Evolutionary conservation across 371 early-diverging fungal genomes (phyloP), one percentile per base, ranked within the genome.

Genomic region (Lichtheimia hyalospora): DNA sequence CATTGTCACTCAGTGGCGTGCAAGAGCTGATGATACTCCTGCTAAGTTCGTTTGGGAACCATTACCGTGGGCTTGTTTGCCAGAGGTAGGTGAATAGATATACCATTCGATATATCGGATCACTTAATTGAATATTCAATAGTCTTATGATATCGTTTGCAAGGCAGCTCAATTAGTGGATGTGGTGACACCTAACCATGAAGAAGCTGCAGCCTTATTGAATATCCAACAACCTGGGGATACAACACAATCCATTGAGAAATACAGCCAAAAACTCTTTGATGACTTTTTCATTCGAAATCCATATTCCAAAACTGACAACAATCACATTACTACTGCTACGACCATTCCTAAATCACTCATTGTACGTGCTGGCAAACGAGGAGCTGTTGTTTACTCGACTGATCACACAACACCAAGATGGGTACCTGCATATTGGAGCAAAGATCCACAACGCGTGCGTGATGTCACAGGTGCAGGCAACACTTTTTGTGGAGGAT

Each of bases 401-500:
- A 49, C 25, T 1, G 44, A 40, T n/a, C 24, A 25, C 13, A 55
- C 25, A 0, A 34, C n/a, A 6, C 18, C 39, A 7, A 20, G 42
- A 1, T 77, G 77, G 77, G 54, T 70, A 3, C 74, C 75, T 7
- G 75, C 74, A 4, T 77, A 76, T 56, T 73, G 74, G 76, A 46
- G 61, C 10, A 49, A 60, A 23, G 61, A 63, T 3, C 44, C 55
- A 14, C 43, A 44, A 5, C 66, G 53, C 6, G 66, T 78, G 3
- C 52, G 53, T 0, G 82, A 81, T 56, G 79, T 79, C 1, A 78
- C 79, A 53, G 82, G 82, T 4, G 79, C 79, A 14, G 82, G 82
- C 2, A 81, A 81, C 61, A 66, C 79, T 0, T 81, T 78, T 49
- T 81, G 82, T 16, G 64, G 57, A 34, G 64, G 68, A 10, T 44